Evolutionary conservation across 2,329 filamentous ascomycete genomes (phyloP).

Genomic region (Neofusicoccum kwambonambiense): DNA sequence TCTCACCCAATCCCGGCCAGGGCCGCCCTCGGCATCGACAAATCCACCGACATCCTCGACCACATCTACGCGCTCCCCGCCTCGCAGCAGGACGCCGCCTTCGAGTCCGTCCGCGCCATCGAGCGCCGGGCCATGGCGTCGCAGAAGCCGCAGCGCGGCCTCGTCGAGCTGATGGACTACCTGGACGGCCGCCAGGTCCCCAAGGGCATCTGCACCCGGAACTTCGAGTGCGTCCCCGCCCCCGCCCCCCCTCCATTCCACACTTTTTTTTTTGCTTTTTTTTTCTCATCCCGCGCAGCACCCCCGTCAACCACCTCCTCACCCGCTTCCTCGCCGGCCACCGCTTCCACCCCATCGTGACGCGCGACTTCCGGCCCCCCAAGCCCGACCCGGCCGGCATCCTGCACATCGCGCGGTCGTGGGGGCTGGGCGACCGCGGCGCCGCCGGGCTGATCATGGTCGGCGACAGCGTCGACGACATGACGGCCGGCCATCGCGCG

Average conservation of each 20-base stretch:
- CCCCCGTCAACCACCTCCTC: constrained; percentile 72
- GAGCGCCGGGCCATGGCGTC: constrained; percentile 76
- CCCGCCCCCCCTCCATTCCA: background rate
- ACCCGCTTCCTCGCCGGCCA: constrained; percentile 68
- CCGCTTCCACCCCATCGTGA: constrained; percentile 76
- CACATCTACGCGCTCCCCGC: constrained; percentile 76
- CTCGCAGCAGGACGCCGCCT: constrained; percentile 60
- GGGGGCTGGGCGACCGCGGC: constrained; percentile 50
- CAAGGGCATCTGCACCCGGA: constrained; percentile 90
- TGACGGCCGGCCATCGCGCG: constrained; percentile 78
- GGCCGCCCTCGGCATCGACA: constrained; percentile 67
- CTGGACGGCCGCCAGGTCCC: constrained; percentile 65
- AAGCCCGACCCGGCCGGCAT: constrained; percentile 90
- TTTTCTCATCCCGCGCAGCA: constrained; percentile 30
- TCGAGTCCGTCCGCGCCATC: constrained; percentile 72
- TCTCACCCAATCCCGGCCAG: constrained; percentile 29
- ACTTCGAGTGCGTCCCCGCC: constrained; percentile 62
- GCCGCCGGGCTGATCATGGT: constrained; percentile 53
- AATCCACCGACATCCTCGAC: constrained; percentile 78
- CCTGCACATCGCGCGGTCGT: constrained; percentile 75
- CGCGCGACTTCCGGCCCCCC: constrained; percentile 75
- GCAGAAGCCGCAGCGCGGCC: constrained; percentile 79
- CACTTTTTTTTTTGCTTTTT: background rate
- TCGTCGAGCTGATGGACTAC: constrained; percentile 76
- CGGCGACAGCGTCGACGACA: constrained; percentile 78